Evolutionary conservation across 225 moss, liverwort and hornwort genomes (phyloP).

Genomic region (Sphagnum tenellum): DNA sequence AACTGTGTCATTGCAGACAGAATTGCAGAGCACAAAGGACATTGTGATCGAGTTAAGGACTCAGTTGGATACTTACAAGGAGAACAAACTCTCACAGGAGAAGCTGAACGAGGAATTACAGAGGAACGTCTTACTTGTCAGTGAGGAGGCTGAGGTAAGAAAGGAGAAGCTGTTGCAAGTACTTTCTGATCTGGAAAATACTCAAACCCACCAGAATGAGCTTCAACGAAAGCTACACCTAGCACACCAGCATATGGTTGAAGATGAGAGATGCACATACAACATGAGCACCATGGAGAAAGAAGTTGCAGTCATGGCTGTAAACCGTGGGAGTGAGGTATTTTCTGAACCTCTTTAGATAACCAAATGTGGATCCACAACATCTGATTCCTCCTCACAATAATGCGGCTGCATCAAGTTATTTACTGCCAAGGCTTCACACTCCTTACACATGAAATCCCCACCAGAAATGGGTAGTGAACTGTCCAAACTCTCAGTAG

Average conservation of each 20-base stretch:
- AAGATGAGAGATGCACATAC: not conserved
- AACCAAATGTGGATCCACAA: too few relatives aligned
- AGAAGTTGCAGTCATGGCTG: too few relatives aligned
- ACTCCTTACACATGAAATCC: too few relatives aligned
- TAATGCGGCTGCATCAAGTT: too few relatives aligned
- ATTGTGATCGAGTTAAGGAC: constrained; percentile 9
- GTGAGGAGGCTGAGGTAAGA: constrained; percentile 17
- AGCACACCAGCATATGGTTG: constrained; percentile 21
- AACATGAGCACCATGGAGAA: too few relatives aligned
- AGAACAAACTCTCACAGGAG: constrained; percentile 14
- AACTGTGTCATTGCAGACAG: constrained; percentile 10
- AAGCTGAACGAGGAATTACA: constrained; percentile 23
- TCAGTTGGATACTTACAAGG: constrained; percentile 22
- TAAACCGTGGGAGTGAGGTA: too few relatives aligned
- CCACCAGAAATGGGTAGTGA: too few relatives aligned
- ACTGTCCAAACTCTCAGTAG: too few relatives aligned
- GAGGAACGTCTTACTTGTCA: constrained; percentile 19
- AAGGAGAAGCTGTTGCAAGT: constrained; percentile 30
- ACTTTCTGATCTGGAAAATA: constrained; percentile 28
- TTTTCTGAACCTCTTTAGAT: too few relatives aligned
- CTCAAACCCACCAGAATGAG: constrained; percentile 21
- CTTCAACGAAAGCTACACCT: constrained; percentile 22
- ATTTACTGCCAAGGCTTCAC: too few relatives aligned
- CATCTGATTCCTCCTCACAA: too few relatives aligned
- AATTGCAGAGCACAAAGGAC: constrained; percentile 19